phyloP scores from a whole-genome alignment of 1,284 basidiomycete species.

The Marasmius sp. region DNA sequence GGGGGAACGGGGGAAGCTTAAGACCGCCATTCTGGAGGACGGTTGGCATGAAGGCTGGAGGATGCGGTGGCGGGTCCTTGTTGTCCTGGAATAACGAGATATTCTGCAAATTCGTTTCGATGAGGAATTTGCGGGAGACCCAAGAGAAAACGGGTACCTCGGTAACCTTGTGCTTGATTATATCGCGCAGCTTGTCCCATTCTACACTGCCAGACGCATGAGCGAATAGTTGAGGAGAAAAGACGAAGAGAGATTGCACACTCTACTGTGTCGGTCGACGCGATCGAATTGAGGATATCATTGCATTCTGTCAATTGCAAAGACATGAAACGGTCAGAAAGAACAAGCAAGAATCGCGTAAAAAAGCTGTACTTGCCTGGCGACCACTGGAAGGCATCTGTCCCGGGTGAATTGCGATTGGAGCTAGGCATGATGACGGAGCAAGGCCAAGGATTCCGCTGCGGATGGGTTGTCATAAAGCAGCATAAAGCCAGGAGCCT shows the following conservation, averaged over 20 bases:
- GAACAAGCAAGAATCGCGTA: not conserved
- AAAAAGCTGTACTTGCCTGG: not conserved
- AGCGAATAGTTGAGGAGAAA: constrained; percentile 10
- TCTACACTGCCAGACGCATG: constrained; percentile 51
- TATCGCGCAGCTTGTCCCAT: constrained; percentile 72
- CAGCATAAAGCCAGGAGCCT: too few relatives aligned
- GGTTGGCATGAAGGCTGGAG: constrained; percentile 41
- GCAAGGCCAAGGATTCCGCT: too few relatives aligned
- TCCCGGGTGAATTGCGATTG: not conserved
- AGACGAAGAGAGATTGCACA: constrained; percentile 30
- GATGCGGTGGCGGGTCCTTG: constrained; percentile 35
- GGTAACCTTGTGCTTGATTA: constrained; percentile 69
- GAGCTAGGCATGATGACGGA: not conserved
- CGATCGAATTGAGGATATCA: constrained; percentile 62
- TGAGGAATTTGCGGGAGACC: constrained; percentile 15
- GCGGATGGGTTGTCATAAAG: too few relatives aligned
- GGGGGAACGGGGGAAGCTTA: constrained; percentile 79
- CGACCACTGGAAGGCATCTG: not conserved
- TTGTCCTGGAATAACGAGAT: constrained; percentile 55
- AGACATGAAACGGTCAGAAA: too few relatives aligned
- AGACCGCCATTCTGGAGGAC: constrained; percentile 60
- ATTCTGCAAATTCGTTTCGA: constrained; percentile 44
- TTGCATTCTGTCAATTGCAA: constrained; percentile 51
- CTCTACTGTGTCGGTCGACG: constrained; percentile 71
- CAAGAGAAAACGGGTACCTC: constrained; percentile 41